A percentile compares a stretch with the other conserved stretches of the same genome.
Evolutionary conservation across 2,329 filamentous ascomycete genomes (phyloP).

Genomic region (Periglandula ipomoeae): DNA sequence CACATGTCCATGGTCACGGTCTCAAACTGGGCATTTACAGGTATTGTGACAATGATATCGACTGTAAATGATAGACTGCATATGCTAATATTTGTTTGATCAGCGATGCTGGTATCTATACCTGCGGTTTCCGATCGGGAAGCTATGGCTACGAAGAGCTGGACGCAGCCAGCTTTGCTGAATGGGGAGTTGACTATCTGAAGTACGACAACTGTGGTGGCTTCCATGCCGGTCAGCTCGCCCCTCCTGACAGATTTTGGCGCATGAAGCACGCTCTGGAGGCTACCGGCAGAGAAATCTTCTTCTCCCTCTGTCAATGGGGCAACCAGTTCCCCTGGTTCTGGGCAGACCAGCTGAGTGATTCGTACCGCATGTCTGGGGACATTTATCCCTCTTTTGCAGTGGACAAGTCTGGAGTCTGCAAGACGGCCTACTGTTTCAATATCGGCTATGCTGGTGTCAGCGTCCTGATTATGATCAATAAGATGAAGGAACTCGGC

Average conservation of each 20-base stretch:
- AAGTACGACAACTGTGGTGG: background rate
- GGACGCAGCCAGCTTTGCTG: conserved; percentile 10
- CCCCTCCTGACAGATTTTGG: background rate
- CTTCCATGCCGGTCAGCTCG: background rate
- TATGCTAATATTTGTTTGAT: no score
- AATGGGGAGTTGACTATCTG: background rate
- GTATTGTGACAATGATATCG: no score
- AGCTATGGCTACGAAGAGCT: no score
- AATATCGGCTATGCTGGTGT: no score
- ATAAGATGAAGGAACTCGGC: no score
- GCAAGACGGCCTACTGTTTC: no score
- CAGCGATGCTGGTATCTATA: no score
- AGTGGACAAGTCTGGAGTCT: no score
- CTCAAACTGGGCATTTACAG: conserved; percentile 58
- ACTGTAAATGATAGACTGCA: no score
- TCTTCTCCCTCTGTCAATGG: conserved; percentile 27
- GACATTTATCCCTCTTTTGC: conserved; percentile 26
- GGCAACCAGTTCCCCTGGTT: conserved; percentile 12
- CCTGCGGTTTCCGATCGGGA: no score
- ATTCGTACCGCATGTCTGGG: conserved; percentile 25
- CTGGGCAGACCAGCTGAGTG: conserved; percentile 9
- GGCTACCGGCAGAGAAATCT: conserved; percentile 21
- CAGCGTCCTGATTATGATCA: no score
- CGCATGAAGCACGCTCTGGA: conserved; percentile 25
- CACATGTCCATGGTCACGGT: conserved; percentile 44